Conservation (phyloP, 2,329 filamentous ascomycete species). For the Penicillium occitanis region DNA sequence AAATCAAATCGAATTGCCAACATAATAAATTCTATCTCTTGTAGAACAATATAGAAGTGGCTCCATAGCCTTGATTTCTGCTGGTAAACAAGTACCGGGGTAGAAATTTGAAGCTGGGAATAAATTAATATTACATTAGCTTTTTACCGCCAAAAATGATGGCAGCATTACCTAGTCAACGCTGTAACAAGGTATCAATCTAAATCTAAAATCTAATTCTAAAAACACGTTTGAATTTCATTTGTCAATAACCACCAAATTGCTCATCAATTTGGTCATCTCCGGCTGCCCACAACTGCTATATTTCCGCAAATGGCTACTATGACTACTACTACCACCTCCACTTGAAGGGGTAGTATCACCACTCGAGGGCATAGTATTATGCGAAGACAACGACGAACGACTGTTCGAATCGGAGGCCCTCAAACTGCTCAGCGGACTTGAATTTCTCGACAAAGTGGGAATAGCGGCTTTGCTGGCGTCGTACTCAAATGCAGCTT, state of each 20-base stretch:
- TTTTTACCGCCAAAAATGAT: not conserved
- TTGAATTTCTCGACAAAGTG: conserved; percentile 9
- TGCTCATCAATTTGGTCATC: not conserved
- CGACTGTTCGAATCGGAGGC: conserved; percentile 4
- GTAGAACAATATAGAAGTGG: not conserved
- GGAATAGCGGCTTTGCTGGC: conserved; percentile 37
- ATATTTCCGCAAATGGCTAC: not conserved
- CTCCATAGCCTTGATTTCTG: not conserved
- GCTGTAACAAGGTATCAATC: not conserved
- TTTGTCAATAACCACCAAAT: not conserved
- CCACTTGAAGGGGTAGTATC: not conserved
- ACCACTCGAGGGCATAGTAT: not conserved
- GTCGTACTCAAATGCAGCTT: conserved; percentile 39
- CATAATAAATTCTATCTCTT: not conserved
- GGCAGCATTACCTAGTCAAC: not conserved
- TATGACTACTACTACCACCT: not conserved
- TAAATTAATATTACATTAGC: not conserved
- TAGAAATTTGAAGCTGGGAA: not conserved
- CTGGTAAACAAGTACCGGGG: not conserved
- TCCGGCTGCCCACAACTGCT: not conserved
- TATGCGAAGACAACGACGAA: not conserved
- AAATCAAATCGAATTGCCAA: not conserved
- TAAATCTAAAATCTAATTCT: not conserved
- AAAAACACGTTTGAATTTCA: not conserved
- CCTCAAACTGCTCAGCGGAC: not conserved